Evolutionary conservation across 257 asterid genomes (phyloP), one percentile per base, ranked within the genome.

Genomic region (Capsicum chinense): DNA sequence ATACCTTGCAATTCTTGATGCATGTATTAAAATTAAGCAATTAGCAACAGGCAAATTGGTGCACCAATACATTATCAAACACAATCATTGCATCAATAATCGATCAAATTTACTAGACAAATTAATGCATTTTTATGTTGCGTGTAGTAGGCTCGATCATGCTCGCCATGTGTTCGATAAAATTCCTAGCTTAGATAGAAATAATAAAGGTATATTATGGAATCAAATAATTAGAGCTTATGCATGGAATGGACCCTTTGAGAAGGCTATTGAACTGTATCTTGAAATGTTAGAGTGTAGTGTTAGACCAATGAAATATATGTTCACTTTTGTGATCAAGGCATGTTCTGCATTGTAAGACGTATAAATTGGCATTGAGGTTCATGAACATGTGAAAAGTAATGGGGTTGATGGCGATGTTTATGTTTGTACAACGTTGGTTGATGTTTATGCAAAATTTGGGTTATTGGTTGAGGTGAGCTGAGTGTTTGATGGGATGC

Each of bases 341-440:
- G 98, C 99, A 85, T 95, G 97, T 85, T 89, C 97, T 81, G 93
- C 93, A 78, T 67, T 93, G 89, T 91, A 88, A 79, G 95, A 92
- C 85, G 73, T 88, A 17, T 93, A 87, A 80, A 85, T 85, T 50
- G 97, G 95, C 11, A 68, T 73, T 5, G 86, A 60, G 90, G 87
- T 95, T 87, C 98, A 93, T 81, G 94, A 80, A 80, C 89, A 91
- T 54, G 90, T 81, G 68, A 89, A 86, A 88, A 87, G 83, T 37
- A 52, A 5, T 9, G 86, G 90, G 82, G 86, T 94, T 84, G 92
- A 84, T 8, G n/a, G 63, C 19, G 99, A 94, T 87, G 92, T 91
- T 63, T 94, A 91, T 80, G 91, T 94, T 54, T 88, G 90, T 73
- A 95, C 98, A 0, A 97, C 96, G 9, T 87, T 94, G 93, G 92